Base-by-base conservation (phyloP, 2,329 filamentous ascomycete species). In the Scortechinia acanthostroma region DNA sequence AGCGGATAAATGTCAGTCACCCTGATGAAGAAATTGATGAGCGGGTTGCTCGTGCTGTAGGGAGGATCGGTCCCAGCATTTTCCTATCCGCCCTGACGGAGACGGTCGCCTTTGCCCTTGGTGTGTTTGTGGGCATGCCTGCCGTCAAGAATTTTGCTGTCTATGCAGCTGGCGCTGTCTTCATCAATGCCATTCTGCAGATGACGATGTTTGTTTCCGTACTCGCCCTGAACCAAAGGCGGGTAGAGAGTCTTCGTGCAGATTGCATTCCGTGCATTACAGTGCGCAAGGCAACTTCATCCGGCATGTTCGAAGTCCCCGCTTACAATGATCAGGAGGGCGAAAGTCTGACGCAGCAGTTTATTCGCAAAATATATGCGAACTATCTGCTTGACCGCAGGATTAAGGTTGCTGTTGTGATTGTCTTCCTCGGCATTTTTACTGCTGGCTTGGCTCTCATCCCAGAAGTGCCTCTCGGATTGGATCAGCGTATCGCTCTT, bases 131-230 rank as follows among this genome's bases (percentile, higher is more conserved):
- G 4, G 91, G 91, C 43, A 98, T 98, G 93, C 93, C 94, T 15
- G 93, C 93, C 2, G 94, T 98, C 37, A 82, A 90, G 50, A 98
- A 98, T 64, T 98, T 98, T 64, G 94, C 93, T 15, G 83, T 91
- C 2, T 98, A 98, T 59, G 93, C 93, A 13, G 91, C 93, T 2
- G 93, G 93, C 43, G 93, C 93, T 10, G 93, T 98, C 10, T 83
- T 97, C 54, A 91, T 98, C 72, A 98, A 98, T 59, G 94, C 94
- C 0, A 62, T 97, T n/a, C 70, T 98, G 4, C 93, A 98, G 62
- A 86, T 97, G 52, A 98, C 94, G 1, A 91, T 97, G 81, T 98
- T 98, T 58, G 78, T 96, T 30, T 91, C 94, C 1, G 85, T 97
- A 2, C 74, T 98, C 4, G 82, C 91, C 2, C 74, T 95, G 47